phyloP scores from a whole-genome alignment of 129 eudicot genomes.

The Deinandra increscens region DNA sequence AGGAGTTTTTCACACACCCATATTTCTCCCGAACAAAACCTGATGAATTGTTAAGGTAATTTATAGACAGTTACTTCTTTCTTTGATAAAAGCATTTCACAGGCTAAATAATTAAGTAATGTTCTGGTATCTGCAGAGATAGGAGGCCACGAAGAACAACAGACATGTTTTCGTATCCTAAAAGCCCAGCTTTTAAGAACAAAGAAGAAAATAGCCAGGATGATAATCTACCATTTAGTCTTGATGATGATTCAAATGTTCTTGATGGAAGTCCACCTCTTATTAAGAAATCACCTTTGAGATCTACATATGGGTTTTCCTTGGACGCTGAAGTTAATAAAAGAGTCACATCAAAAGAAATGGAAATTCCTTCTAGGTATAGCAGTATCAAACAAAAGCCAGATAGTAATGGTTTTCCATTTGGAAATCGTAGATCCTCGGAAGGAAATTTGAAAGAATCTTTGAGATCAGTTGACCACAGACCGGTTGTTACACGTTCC shows the following conservation, averaged over 20 bases:
- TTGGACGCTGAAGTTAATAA: conserved; percentile 39
- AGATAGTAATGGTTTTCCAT: conserved; percentile 37
- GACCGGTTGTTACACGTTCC: conserved; percentile 34
- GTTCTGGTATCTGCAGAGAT: conserved; percentile 38
- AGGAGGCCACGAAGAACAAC: conserved; percentile 40
- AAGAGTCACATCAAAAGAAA: conserved; percentile 38
- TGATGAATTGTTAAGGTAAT: conserved; percentile 48
- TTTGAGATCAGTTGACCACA: conserved; percentile 39
- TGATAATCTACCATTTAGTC: conserved; percentile 71
- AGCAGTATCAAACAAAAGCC: conserved; percentile 36
- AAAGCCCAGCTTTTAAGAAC: conserved; percentile 39
- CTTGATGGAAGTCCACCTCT: conserved; percentile 60
- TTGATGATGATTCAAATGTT: conserved; percentile 70
- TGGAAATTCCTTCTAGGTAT: conserved; percentile 45
- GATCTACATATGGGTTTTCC: conserved; percentile 64
- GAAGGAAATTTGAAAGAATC: conserved; percentile 61
- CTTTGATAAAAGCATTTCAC: background rate
- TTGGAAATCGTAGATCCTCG: conserved; percentile 43
- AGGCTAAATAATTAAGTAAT: conserved; percentile 8
- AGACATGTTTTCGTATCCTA: conserved; percentile 46
- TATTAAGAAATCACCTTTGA: conserved; percentile 46
- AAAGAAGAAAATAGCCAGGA: conserved; percentile 63
- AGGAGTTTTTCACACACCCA: conserved; percentile 81
- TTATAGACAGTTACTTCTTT: background rate
- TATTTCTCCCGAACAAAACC: conserved; percentile 54